Evolutionary conservation across 2,329 filamentous ascomycete species (phyloP), one percentile per base, ranked within the genome.

Genomic region (Hypoxylon rubiginosum): DNA sequence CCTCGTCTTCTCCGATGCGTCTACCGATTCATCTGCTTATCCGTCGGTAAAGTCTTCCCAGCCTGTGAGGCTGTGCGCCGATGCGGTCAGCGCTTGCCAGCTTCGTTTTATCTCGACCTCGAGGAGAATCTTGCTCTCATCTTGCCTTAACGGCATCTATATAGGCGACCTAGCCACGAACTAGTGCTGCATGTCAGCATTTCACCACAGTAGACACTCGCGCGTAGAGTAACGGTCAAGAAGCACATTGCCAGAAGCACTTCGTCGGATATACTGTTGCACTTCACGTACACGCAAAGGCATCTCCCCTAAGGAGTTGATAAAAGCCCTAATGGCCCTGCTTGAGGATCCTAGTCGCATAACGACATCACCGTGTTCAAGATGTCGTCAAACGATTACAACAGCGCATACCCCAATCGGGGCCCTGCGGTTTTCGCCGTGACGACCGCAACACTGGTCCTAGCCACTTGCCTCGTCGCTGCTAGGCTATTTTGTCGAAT

Each of bases 401-500:
- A 64, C 45, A 57, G 17, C 61, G 32, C 58, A 48, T 65, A 62
- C 43, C 69, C 73, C 46, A 81, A 88, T 76, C 85, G 87, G 41
- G 86, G 87, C 21, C 85, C 85, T 60, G 81, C 84, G 39, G 90
- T 93, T 56, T 88, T 94, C 73, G 86, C 87, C 71, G 91, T 93
- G 68, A 91, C 90, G n/a, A 86, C 87, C 6, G 82, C 85, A 19
- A 92, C 91, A 55, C 85, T 94, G 67, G 85, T 85, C 21, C 78
- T 94, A 56, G 89, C 92, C 55, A 91, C 91, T 41, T 74, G 91
- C 58, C 95, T 97, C 76, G 92, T 97, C 71, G 83, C 84, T 45
- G 85, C 92, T 36, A 89, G 94, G 58, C 83, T 97, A 71, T 80
- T 92, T 45, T 93, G 92, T 65, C 87, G 94, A 28, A 84, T 87